Conservation (phyloP, 2,329 filamentous ascomycete genomes). For the Ustulina deusta region DNA sequence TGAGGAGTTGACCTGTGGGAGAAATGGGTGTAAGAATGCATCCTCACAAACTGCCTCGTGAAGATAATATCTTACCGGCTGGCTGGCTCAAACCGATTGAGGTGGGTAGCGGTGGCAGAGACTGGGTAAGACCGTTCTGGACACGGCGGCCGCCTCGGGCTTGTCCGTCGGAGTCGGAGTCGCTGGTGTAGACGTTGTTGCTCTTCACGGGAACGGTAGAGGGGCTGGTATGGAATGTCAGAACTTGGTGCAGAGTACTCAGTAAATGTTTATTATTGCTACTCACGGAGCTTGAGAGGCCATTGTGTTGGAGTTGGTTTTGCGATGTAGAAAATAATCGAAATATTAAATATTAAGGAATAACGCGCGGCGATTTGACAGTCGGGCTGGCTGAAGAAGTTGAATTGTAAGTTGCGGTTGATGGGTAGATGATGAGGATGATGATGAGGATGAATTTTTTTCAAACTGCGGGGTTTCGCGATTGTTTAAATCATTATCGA, state of each 20-base stretch:
- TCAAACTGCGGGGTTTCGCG: slow-evolving; percentile 35
- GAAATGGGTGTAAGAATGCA: slow-evolving; percentile 16
- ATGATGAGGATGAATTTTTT: slow-evolving; percentile 21
- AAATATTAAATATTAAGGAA: slow-evolving; percentile 27
- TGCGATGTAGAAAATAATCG: slow-evolving; percentile 27
- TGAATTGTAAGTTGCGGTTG: slow-evolving; percentile 23
- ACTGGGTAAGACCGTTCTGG: slow-evolving; percentile 32
- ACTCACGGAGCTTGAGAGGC: slow-evolving; percentile 47
- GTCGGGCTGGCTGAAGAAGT: slow-evolving; percentile 44
- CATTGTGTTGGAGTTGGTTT: slow-evolving; percentile 45
- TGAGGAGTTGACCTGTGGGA: slow-evolving; percentile 63
- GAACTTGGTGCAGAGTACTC: neutral
- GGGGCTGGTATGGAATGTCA: slow-evolving; percentile 41
- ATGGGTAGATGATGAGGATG: slow-evolving; percentile 1
- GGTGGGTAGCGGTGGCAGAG: slow-evolving; percentile 44
- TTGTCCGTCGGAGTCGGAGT: slow-evolving; percentile 55
- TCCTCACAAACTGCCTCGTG: neutral
- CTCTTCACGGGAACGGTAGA: slow-evolving; percentile 48
- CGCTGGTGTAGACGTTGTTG: slow-evolving; percentile 51
- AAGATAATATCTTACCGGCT: slow-evolving; percentile 39
- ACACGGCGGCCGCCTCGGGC: slow-evolving; percentile 47
- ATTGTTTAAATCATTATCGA: slow-evolving; percentile 31
- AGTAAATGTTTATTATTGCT: neutral
- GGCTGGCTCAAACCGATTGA: slow-evolving; percentile 45
- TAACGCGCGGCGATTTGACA: slow-evolving; percentile 32